Evolutionary conservation across 1,284 basidiomycete species (phyloP), one percentile per base, ranked within the genome.

Genomic region (Moesziomyces sp.): DNA sequence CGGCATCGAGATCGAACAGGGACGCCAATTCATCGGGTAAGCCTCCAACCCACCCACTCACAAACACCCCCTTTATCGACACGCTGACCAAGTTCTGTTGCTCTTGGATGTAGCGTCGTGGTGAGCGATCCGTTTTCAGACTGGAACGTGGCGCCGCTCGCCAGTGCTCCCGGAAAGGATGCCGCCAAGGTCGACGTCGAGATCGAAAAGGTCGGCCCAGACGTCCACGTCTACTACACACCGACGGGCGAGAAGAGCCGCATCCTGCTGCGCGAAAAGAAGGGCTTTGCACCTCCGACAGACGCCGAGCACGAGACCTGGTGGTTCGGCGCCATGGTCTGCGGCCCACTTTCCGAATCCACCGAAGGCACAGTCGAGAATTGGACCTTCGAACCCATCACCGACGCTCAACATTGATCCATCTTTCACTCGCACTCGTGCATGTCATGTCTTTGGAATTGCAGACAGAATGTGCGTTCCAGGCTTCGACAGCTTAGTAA

Each of bases 241-340:
- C 24, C 50, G 9, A 44, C 28, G 16, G 53, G 55, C n/a, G 14
- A 52, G 10, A 23, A 19, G 14, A 35, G 60, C 19, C 13, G 54
- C 16, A 42, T 66, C 30, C 24, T 72, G 38, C n/a, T 72, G 48
- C 43, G 69, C 0, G 69, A 72, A 43, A 64, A 66, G 40, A 66
- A 66, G 35, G 69, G 69, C 0, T 62, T 72, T 30, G 63, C 58
- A 7, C n/a, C 59, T 3, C 47, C 46, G 7, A 44, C 19, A 0
- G 23, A 24, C 8, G 30, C 26, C 9, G 47, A 56, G 13, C 5
- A 23, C 24, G 57, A 71, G 23, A 50, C 58, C 19, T 72, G 69
- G 69, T 62, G 69, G 69, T 13, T 72, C n/a, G 69, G 69, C n/a
- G 58, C 38, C 1, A 66, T 72, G 63, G 69, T 72, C 21, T 72